Evolutionary conservation across 805 yeast genomes (phyloP).

Genomic region (Suhomyces canberraensis): DNA sequence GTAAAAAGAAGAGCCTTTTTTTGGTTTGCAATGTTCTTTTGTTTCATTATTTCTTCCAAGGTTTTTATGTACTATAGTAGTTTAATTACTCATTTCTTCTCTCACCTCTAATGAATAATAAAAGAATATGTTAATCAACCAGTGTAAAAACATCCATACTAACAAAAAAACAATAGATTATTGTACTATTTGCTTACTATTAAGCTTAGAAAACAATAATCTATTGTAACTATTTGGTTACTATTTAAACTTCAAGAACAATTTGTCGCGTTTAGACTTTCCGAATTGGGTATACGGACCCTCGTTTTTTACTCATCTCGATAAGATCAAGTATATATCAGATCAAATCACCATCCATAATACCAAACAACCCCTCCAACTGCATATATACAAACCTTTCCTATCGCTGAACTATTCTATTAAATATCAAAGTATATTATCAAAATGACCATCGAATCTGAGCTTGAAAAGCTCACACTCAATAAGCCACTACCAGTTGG

Average conservation of each 20-base stretch:
- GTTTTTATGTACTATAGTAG: not conserved
- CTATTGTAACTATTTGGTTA: not conserved
- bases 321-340: no score
- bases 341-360: no score
- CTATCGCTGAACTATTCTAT: no score
- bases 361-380: no score
- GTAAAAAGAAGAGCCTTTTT: no score
- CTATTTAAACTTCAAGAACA: not conserved
- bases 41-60: not conserved
- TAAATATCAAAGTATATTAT: no score
- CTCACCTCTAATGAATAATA: slow-evolving; percentile 4
- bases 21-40: slow-evolving; percentile 1
- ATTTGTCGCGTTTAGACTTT: not conserved
- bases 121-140: no score
- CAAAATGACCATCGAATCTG: not conserved
- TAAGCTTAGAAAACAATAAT: no score
- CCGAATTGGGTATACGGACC: slow-evolving; percentile 4
- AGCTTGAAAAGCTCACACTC: not conserved
- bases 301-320: slow-evolving; percentile 1
- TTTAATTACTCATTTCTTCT: not conserved
- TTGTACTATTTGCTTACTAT: no score
- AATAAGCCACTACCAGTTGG: not conserved
- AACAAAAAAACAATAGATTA: no score
- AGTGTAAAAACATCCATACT: no score
- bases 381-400: no score